Base-by-base conservation (phyloP, 768 basidiomycete genomes). In the Polyporus arcularius region DNA sequence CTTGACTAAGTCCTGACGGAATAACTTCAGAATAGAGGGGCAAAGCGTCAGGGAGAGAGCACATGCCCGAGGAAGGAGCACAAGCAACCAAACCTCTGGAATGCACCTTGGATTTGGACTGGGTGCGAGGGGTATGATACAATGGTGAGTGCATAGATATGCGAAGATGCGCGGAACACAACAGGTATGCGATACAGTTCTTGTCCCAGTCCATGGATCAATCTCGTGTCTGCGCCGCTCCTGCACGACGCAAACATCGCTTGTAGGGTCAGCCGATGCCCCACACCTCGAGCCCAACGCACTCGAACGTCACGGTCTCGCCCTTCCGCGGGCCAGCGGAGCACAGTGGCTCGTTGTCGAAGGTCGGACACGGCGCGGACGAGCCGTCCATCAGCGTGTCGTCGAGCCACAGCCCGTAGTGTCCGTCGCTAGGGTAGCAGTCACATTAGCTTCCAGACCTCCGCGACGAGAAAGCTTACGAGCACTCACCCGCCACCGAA, bases 271-370 rank as follows among this genome's bases (percentile, higher is more conserved):
- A 70, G 1, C 86, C 87, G 45, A 94, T 76, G 4, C 84, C 88
- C 96, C 96, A 97, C 0, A 95, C 92, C 70, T 98, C 96, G 55
- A 98, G 72, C 14, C 90, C 94, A 0, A 96, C 88, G 72, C 94
- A 94, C 69, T 96, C 94, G 65, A 98, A 98, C n/a, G 78, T 73
- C 9, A 82, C 81, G 7, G 78, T 76, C n/a, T 79, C 77, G 2
- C 81, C 83, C 56, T 76, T 78, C 48, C 74, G 75, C 0, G 75
- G 69, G 0, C 80, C 78, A 0, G 26, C 40, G 9, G 81, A 78
- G 70, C 92, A 96, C 15, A 96, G 74, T 0, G 90, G 84, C 35
- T 91, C 89, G 68, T 99, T 98, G 40, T 82, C 85, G 72, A 95
- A 98, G 1, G 94, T 94, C 1, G 87, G 89, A 67, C 94, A 94